Evolutionary conservation across 441 rosid genomes (phyloP), one percentile per base, ranked within the genome.

Genomic region (Eruca vesicaria): DNA sequence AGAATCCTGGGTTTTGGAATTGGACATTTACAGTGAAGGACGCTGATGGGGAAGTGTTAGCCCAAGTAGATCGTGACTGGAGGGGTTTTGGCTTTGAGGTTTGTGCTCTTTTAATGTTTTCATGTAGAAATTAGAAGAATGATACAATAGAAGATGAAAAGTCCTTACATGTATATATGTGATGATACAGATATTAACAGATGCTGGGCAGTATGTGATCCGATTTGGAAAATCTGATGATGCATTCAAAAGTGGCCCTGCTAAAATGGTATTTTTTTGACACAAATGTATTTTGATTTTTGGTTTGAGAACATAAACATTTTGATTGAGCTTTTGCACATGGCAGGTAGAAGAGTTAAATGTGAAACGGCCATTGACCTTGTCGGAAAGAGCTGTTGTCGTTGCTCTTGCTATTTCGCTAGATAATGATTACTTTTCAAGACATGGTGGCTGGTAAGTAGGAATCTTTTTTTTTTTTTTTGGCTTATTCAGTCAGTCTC

Each of bases 21-120:
- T 93, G 99, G 99, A 93, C 99, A 38, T 95, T 95, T 71, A 90
- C 97, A 59, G 82, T 95, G 82, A 90, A 88, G 86, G 98, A 81
- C 84, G 86, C 84, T 68, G 81, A 90, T 71, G 97, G 95, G 18
- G 79, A 90, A 71, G 92, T 89, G 43, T 73, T 95, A 72, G 98
- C 97, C 62, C 80, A 93, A 78, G 86, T 95, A 71, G 95, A 91
- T 81, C 99, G 97, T 80, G 92, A 95, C 60, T 95, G 99, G 99
- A 90, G 99, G 70, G 99, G 99, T 64, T 91, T 95, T 68, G 99
- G 98, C 77, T 95, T 95, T 69, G 97, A 95, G 99, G 99, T 93
- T 77, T 32, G 35, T 68, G 76, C 20, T 12, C 18, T 45, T 48
- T 32, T 48, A 33, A 63, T 72, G 41, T 31, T 35, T 16, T 29